Conservation (phyloP, 441 rosid genomes). For the Kokia cookei region DNA sequence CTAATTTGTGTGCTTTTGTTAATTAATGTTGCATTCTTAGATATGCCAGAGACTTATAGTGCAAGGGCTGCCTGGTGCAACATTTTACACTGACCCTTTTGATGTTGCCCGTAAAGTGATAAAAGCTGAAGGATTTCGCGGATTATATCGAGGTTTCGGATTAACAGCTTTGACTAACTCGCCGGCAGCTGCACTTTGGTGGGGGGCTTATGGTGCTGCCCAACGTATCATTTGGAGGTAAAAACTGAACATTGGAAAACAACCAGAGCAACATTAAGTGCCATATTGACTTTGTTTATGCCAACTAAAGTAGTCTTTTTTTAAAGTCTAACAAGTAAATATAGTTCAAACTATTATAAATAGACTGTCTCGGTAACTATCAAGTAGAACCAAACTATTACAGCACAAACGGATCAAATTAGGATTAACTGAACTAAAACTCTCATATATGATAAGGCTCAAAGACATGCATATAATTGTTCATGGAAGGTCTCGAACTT, state of each 20-base stretch:
- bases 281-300: background rate
- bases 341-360: no score
- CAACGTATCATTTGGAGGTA: constrained; percentile 65
- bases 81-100: constrained; percentile 36
- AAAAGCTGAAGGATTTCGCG: constrained; percentile 47
- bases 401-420: no score
- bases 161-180: constrained; percentile 46
- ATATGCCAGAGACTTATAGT: constrained; percentile 57
- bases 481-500: no score
- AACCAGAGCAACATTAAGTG: background rate
- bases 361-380: no score
- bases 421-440: no score
- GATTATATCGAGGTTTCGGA: constrained; percentile 63
- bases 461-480: no score
- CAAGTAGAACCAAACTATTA: no score
- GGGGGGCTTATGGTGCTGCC: constrained; percentile 62
- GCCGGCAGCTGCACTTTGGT: constrained; percentile 72
- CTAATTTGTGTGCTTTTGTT: background rate
- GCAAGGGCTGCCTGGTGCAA: constrained; percentile 55
- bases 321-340: no score
- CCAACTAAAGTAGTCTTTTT: no score
- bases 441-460: no score
- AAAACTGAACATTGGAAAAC: background rate
- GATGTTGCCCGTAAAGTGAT: constrained; percentile 41
- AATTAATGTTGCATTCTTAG: constrained; percentile 17